phyloP scores from a whole-genome alignment of 2,329 filamentous ascomycete species.

The Colletotrichum somersetense region DNA sequence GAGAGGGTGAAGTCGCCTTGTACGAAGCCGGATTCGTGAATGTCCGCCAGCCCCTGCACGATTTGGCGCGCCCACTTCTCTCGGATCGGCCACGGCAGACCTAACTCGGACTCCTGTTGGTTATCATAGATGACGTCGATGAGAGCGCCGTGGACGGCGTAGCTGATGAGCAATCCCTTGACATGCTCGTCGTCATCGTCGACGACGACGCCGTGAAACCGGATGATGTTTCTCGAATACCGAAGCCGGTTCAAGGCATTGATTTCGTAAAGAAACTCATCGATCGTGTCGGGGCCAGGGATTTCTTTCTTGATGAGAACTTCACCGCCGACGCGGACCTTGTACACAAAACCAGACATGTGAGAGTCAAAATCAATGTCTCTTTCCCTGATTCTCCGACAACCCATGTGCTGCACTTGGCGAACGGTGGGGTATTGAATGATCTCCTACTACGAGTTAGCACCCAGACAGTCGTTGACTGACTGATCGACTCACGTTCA shows the following conservation, averaged over 20 bases:
- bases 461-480: conserved; percentile 24
- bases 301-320: conserved; percentile 97
- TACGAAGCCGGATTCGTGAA: conserved; percentile 96
- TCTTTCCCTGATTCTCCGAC: conserved; percentile 75
- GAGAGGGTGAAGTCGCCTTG: conserved; percentile 98
- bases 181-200: conserved; percentile 80
- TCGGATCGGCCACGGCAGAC: conserved; percentile 76
- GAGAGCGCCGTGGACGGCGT: conserved; percentile 86
- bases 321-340: conserved; percentile 77
- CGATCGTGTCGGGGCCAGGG: conserved; percentile 92
- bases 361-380: conserved; percentile 89
- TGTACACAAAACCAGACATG: conserved; percentile 97
- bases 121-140: conserved; percentile 92
- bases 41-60: conserved; percentile 87
- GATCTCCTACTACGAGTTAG: conserved; percentile 71
- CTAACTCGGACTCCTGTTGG: conserved; percentile 67
- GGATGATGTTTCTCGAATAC: conserved; percentile 82
- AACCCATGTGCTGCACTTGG: conserved; percentile 80
- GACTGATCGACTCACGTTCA: conserved; percentile 70
- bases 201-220: conserved; percentile 88
- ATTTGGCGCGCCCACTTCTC: conserved; percentile 94
- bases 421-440: conserved; percentile 84
- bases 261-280: conserved; percentile 97
- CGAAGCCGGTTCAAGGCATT: conserved; percentile 88
- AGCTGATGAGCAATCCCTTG: conserved; percentile 91